A percentile compares a stretch with the other conserved stretches of the same genome.
Conservation (phyloP, 768 basidiomycete species). For the Mycena latifolia region DNA sequence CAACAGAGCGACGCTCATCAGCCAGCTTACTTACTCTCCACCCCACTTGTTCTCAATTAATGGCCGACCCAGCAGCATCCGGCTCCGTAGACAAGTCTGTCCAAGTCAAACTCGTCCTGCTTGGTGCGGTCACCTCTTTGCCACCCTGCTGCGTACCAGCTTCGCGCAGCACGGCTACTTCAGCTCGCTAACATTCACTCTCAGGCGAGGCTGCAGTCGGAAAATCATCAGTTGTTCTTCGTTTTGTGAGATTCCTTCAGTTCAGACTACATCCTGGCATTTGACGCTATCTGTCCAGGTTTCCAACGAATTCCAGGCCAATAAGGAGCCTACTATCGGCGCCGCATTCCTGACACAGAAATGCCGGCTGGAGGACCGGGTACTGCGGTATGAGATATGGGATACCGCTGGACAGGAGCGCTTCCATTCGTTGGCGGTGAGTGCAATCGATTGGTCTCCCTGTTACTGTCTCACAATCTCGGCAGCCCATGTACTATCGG, state of each 20-base stretch:
- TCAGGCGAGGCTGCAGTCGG: constrained; percentile 98
- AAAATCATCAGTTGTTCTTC: constrained; percentile 97
- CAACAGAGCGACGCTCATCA: constrained; percentile 26
- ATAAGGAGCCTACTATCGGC: constrained; percentile 99
- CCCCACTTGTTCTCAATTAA: constrained; percentile 35
- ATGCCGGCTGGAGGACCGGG: constrained; percentile 94
- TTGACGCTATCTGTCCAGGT: constrained; percentile 62
- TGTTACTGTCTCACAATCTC: constrained; percentile 25
- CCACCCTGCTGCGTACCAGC: constrained; percentile 12
- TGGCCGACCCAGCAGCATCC: constrained; percentile 79
- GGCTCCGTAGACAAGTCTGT: constrained; percentile 89
- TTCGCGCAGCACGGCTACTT: no score
- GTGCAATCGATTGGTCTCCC: constrained; percentile 44
- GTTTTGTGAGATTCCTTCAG: constrained; percentile 79
- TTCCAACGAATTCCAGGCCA: constrained; percentile 97
- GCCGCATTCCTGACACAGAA: constrained; percentile 97
- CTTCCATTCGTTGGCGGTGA: constrained; percentile 95
- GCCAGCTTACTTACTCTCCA: constrained; percentile 10
- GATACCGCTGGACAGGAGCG: constrained; percentile 96
- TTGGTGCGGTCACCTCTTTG: constrained; percentile 68
- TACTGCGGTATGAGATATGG: constrained; percentile 97
- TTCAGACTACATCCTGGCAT: constrained; percentile 25
- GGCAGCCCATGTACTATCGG: constrained; percentile 97
- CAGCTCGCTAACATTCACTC: constrained; percentile 31
- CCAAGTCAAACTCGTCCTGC: constrained; percentile 96